phyloP scores from a whole-genome alignment of 148 eudicot genomes.

The Fagopyrum tataricum region DNA sequence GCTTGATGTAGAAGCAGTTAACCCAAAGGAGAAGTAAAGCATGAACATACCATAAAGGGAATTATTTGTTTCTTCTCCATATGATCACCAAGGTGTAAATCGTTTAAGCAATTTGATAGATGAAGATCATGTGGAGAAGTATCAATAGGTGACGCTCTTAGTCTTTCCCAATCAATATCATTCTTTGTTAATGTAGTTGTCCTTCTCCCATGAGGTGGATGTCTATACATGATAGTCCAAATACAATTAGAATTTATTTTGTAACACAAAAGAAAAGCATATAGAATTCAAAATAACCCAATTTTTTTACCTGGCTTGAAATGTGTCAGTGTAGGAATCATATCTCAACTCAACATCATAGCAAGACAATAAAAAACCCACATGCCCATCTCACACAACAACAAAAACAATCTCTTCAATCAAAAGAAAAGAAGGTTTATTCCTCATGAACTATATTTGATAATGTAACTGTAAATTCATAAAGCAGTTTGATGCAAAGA shows the following conservation, averaged over 20 bases:
- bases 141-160: conserved; percentile 71
- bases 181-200: conserved; percentile 54
- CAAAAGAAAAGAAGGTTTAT: neutral
- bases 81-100: conserved; percentile 81
- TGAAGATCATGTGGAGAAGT: conserved; percentile 75
- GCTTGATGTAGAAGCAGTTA: too few relatives aligned
- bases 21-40: neutral
- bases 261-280: neutral
- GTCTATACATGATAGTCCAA: too few relatives aligned
- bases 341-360: conserved; percentile 93
- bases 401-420: conserved; percentile 3
- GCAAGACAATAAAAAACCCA: conserved; percentile 92
- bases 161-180: conserved; percentile 72
- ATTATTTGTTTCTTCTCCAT: conserved; percentile 94
- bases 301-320: conserved; percentile 72
- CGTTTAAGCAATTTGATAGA: conserved; percentile 57
- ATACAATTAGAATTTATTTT: neutral
- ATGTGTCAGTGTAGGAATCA: conserved; percentile 66
- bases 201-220: conserved; percentile 91
- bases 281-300: neutral
- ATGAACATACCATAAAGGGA: conserved; percentile 75
- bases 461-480: neutral
- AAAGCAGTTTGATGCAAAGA: too few relatives aligned
- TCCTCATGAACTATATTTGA: neutral
- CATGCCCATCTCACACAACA: conserved; percentile 74